phyloP scores from a whole-genome alignment of 129 eudicot genomes.

The Ambrosia artemisiifolia region DNA sequence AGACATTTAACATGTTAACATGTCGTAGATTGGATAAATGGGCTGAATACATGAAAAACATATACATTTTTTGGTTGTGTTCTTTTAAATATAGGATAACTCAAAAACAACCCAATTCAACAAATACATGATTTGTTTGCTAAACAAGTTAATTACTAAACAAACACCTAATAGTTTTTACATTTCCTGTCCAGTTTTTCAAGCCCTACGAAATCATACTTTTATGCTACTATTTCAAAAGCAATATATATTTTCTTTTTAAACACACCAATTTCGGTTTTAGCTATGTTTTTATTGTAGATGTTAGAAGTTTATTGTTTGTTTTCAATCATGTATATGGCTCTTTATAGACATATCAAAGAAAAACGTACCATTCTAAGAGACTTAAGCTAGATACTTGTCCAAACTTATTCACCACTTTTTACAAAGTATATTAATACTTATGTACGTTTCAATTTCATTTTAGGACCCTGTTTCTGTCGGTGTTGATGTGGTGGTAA shows the following conservation, averaged over 20 bases:
- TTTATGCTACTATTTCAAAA: neutral
- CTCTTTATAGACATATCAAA: neutral
- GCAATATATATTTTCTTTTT: neutral
- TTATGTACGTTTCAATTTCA: neutral
- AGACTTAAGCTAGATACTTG: neutral
- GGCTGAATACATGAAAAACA: no score
- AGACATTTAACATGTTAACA: no score
- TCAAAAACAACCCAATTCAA: no score
- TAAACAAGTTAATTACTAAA: no score
- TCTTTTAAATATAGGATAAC: no score
- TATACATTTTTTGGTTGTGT: no score
- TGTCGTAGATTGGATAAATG: no score
- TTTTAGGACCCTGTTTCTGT: constrained; percentile 10
- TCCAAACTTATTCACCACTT: neutral
- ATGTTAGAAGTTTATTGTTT: neutral
- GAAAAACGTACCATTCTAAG: neutral
- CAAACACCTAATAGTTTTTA: no score
- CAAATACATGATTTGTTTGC: no score
- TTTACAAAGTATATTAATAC: neutral
- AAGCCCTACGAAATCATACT: no score
- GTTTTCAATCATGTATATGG: neutral
- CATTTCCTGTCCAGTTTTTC: no score
- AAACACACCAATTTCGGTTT: neutral
- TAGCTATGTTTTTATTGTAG: neutral
- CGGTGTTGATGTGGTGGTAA: constrained; percentile 3